Percentiles rank a stretch among this genome's conserved stretches.
These are phyloP conservation scores for Plasmodium cynomolgi DNA, from an alignment of 169 alveolate genomes.

Conservation along the genomic window DNA sequence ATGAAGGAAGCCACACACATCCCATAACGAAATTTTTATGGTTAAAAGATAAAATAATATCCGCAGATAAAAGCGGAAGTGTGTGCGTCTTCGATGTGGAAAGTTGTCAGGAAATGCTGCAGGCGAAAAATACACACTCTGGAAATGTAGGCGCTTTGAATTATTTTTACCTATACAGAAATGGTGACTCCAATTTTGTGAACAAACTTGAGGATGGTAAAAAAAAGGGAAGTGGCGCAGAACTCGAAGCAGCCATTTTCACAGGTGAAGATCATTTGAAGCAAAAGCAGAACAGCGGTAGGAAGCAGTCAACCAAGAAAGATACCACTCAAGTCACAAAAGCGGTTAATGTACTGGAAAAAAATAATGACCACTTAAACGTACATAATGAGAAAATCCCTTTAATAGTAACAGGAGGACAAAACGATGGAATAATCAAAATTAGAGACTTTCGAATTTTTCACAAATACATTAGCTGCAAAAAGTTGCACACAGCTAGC, in stretches of 20 bases:
- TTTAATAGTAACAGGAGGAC: slow-evolving; percentile 75
- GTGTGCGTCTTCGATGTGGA: slow-evolving; percentile 59
- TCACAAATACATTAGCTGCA: slow-evolving; percentile 58
- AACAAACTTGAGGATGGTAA: neutral
- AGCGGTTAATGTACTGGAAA: slow-evolving; percentile 20
- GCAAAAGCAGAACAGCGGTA: neutral
- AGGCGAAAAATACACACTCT: slow-evolving; percentile 48
- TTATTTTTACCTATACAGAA: slow-evolving; percentile 53
- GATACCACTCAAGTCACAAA: neutral
- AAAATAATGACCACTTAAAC: slow-evolving; percentile 8
- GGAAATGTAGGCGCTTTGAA: slow-evolving; percentile 73
- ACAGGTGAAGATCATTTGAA: neutral
- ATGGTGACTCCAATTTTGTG: neutral
- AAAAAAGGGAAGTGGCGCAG: neutral
- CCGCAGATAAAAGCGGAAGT: slow-evolving; percentile 69
- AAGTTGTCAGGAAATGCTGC: slow-evolving; percentile 54
- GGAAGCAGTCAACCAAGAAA: neutral
- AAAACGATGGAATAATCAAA: slow-evolving; percentile 50
- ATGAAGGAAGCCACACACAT: slow-evolving; percentile 54
- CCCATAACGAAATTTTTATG: slow-evolving; percentile 75
- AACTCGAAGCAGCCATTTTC: neutral
- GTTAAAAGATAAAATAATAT: slow-evolving; percentile 68
- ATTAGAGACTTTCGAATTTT: slow-evolving; percentile 74
- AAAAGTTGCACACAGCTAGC: slow-evolving; percentile 71
- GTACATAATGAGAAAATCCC: slow-evolving; percentile 50